These are phyloP conservation scores for Glomus cerebriforme DNA, from an alignment of 192 early-diverging fungal genomes.

Conservation along the genomic window DNA sequence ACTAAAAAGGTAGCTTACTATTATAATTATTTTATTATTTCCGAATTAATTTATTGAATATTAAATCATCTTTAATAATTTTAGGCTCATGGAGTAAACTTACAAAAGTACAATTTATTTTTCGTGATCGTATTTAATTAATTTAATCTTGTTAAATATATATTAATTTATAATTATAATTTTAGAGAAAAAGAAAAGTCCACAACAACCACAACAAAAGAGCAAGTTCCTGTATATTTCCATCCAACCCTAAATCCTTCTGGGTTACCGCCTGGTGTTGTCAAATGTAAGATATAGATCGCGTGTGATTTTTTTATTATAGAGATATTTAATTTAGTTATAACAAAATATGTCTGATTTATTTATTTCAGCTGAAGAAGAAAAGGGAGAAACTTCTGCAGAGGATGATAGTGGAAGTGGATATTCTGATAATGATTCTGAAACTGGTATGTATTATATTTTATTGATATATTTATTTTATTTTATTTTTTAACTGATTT, in stretches of 20 bases:
- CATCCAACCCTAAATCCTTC: conserved; percentile 33
- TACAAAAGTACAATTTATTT: neutral
- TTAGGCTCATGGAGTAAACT: conserved; percentile 28
- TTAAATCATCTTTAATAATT: neutral
- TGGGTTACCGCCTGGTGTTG: neutral
- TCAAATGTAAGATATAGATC: neutral
- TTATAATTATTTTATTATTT: neutral
- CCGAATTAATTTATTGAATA: neutral
- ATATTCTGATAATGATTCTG: conserved; percentile 9
- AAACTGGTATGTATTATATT: neutral
- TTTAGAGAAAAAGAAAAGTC: conserved; percentile 12
- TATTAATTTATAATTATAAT: neutral
- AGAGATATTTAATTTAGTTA: neutral
- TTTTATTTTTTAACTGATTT: neutral
- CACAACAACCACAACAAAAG: neutral
- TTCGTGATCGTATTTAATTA: neutral
- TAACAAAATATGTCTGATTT: no score
- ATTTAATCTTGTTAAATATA: neutral
- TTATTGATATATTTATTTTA: neutral
- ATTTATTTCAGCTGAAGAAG: neutral
- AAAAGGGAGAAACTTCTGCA: neutral
- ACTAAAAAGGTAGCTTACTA: conserved; percentile 49
- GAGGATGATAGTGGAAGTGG: conserved; percentile 11
- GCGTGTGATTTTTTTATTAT: neutral
- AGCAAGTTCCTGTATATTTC: conserved; percentile 17